These are phyloP conservation scores for Cryptococcus maquisensis DNA, from an alignment of 1,284 basidiomycete species.

Conservation along the genomic window DNA sequence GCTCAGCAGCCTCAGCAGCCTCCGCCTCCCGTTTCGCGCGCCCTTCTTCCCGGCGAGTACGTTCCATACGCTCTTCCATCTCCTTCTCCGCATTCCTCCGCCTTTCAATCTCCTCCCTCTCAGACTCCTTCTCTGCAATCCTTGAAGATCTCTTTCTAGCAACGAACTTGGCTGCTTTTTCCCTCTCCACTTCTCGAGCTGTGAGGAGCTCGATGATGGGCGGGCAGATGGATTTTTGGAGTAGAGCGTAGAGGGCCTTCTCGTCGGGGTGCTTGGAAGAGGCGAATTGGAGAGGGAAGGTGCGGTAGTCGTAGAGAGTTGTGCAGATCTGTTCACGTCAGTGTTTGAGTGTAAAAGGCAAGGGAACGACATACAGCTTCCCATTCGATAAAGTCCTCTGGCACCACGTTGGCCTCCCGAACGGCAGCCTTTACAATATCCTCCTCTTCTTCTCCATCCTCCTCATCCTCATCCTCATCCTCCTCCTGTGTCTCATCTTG, in stretches of 20 bases:
- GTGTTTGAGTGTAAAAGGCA: not conserved
- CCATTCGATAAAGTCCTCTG: conserved; percentile 50
- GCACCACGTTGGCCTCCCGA: conserved; percentile 36
- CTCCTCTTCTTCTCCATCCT: conserved; percentile 21
- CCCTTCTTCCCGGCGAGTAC: conserved; percentile 43
- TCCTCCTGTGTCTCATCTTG: conserved; percentile 5
- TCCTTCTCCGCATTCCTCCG: conserved; percentile 46
- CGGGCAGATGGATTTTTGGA: conserved; percentile 50
- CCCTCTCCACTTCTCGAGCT: conserved; percentile 41
- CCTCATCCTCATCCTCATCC: conserved; percentile 10
- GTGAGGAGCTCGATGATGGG: conserved; percentile 49
- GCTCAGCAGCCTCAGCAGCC: conserved; percentile 39
- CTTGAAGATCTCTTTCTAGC: conserved; percentile 53
- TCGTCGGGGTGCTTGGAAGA: conserved; percentile 53
- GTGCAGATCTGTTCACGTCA: conserved; percentile 48
- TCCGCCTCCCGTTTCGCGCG: conserved; percentile 37
- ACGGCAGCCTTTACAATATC: conserved; percentile 36
- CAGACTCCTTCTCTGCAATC: conserved; percentile 52
- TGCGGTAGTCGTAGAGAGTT: conserved; percentile 52
- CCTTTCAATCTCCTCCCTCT: conserved; percentile 49
- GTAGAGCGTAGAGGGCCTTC: conserved; percentile 49
- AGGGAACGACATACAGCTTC: conserved; percentile 44
- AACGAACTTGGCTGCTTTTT: conserved; percentile 9
- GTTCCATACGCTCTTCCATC: conserved; percentile 52
- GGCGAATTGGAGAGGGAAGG: conserved; percentile 51